Base-by-base conservation (phyloP, 2,329 filamentous ascomycete species). In the Xylariaceae sp. region DNA sequence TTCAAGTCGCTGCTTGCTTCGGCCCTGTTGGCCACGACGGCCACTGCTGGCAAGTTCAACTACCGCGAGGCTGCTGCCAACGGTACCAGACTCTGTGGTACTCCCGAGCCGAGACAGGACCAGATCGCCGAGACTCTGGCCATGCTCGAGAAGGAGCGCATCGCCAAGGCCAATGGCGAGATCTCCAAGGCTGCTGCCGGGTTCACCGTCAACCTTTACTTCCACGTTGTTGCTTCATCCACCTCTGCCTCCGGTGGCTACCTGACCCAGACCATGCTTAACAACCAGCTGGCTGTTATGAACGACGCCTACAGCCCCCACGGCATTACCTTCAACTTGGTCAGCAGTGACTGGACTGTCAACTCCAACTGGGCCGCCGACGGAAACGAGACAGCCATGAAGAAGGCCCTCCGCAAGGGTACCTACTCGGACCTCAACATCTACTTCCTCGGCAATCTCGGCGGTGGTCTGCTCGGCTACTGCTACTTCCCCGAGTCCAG, bases 401-500 rank as follows among this genome's bases (percentile, higher is more conserved):
- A 77, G 70, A 61, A 53, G 38, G 60, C 69, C 22, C 74, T 79
- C 10, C 74, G 73, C 53, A 69, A 73, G 64, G 76, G 76, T 43
- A 67, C 68, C 51, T 78, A 77, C 64, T 53, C 62, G 11, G 65
- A 72, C 55, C 70, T 79, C 48, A 79, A 79, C 69, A 40, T 78
- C 41, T 78, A 78, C 70, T 75, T 76, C 65, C 65, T 73, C 47
- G 61, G 62, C 17, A 55, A 62, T 42, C 63, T 76, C 16, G 62
- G 58, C 42, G 67, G 63, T 45, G 65, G 63, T 46, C 63, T 71
- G 43, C 67, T 77, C 9, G 74, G 75, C 12, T 75, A 76, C 67
- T 76, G 72, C 69, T 75, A 75, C 67, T 76, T 75, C 68, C 75
- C 75, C 18, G 67, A 73, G 64, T 74, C 75, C 11, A 67, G 66